These are phyloP conservation scores for Syzygium oleosum DNA, from an alignment of 345 rosid genomes.

Conservation along the genomic window DNA sequence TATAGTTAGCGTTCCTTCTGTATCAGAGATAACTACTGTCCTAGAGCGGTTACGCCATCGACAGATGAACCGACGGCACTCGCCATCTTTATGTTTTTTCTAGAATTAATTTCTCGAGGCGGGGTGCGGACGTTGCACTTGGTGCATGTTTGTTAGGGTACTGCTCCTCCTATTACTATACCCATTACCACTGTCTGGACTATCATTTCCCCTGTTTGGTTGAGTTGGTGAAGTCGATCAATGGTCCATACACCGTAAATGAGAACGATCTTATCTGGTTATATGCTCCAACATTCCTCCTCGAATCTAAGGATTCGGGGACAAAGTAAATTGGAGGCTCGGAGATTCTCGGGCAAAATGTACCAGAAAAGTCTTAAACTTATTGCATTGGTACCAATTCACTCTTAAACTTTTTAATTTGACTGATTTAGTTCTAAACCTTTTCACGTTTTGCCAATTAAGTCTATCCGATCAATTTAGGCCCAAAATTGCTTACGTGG, in stretches of 20 bases:
- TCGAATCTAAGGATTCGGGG: background rate
- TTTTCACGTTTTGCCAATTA: too few relatives aligned
- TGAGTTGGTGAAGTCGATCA: background rate
- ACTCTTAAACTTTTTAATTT: too few relatives aligned
- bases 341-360: background rate
- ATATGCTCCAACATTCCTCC: background rate
- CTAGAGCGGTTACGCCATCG: background rate
- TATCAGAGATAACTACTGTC: rapidly evolving
- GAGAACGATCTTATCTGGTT: background rate
- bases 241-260: background rate
- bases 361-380: too few relatives aligned
- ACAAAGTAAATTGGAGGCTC: background rate
- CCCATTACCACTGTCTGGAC: background rate
- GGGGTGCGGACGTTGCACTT: background rate
- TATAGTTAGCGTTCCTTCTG: background rate
- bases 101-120: background rate
- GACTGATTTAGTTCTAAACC: too few relatives aligned
- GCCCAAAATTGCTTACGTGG: too few relatives aligned
- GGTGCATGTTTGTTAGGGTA: background rate
- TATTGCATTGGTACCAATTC: too few relatives aligned
- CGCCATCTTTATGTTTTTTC: background rate
- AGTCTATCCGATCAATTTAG: too few relatives aligned
- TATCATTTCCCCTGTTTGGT: background rate
- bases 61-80: background rate
- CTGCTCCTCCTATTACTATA: background rate